phyloP scores from a whole-genome alignment of 2,329 filamentous ascomycete genomes.

The Cryoendolithus antarcticus region DNA sequence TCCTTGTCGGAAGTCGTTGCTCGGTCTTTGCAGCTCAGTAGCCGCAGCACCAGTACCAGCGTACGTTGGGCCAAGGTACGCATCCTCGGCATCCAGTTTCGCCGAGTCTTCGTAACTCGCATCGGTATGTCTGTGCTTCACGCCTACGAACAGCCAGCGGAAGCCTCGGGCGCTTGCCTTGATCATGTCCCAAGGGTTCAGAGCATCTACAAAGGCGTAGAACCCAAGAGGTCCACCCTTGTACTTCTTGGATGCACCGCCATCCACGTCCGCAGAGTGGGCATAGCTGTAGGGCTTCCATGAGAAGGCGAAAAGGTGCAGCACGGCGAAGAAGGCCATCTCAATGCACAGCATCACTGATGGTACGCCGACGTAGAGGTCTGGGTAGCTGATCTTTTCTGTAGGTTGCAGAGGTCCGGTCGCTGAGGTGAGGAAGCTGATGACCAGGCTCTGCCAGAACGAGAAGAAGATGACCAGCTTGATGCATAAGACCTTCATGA shows the following conservation, averaged over 20 bases:
- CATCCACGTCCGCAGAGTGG: constrained; percentile 9
- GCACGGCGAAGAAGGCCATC: constrained; percentile 66
- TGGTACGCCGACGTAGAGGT: constrained; percentile 71
- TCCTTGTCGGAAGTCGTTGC: not conserved
- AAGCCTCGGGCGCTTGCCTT: constrained; percentile 68
- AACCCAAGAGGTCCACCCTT: constrained; percentile 53
- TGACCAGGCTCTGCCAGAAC: constrained; percentile 65
- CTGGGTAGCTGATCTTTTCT: constrained; percentile 52
- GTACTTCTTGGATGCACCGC: constrained; percentile 28
- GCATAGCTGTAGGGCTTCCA: constrained; percentile 54
- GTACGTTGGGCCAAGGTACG: constrained; percentile 1
- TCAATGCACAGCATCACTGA: constrained; percentile 68
- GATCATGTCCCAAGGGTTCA: constrained; percentile 72
- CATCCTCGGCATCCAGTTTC: constrained; percentile 7
- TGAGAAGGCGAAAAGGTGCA: constrained; percentile 75
- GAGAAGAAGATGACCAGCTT: constrained; percentile 86
- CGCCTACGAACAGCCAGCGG: constrained; percentile 69
- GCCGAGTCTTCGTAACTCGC: constrained; percentile 23
- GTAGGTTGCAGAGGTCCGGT: constrained; percentile 52
- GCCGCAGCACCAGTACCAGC: constrained; percentile 12
- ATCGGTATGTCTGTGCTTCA: constrained; percentile 42
- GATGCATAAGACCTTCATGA: constrained; percentile 73
- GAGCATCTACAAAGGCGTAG: constrained; percentile 55
- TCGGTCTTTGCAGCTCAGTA: constrained; percentile 12
- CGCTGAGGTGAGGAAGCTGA: constrained; percentile 49